phyloP scores from a whole-genome alignment of 2,329 filamentous ascomycete species.

The Geosmithia morbida region DNA sequence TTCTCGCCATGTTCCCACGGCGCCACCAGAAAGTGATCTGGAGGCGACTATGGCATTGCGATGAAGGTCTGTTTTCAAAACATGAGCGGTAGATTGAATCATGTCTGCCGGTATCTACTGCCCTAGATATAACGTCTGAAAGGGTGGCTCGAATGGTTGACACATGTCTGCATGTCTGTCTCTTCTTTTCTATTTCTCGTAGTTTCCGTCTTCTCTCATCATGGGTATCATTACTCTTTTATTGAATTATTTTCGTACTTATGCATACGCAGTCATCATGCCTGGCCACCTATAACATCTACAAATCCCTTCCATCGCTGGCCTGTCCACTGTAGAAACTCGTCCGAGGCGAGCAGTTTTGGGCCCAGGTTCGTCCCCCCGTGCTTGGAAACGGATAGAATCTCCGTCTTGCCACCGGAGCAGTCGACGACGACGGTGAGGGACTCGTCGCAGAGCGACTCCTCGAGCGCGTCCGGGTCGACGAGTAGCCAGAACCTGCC shows the following conservation, averaged over 20 bases:
- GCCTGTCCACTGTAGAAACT: slow-evolving; percentile 26
- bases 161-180: slow-evolving; percentile 31
- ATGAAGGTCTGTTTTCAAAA: slow-evolving; percentile 4
- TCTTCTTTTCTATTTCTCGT: slow-evolving; percentile 4
- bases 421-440: slow-evolving; percentile 71
- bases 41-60: slow-evolving; percentile 36
- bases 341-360: slow-evolving; percentile 48
- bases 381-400: slow-evolving; percentile 67
- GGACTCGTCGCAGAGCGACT: slow-evolving; percentile 68
- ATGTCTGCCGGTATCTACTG: slow-evolving; percentile 73
- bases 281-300: slow-evolving; percentile 10
- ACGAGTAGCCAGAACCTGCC: slow-evolving; percentile 58
- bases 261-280: not conserved
- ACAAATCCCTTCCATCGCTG: slow-evolving; percentile 21
- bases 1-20: slow-evolving; percentile 13
- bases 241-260: slow-evolving; percentile 2
- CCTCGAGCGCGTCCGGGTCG: slow-evolving; percentile 85
- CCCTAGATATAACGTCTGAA: slow-evolving; percentile 63
- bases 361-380: slow-evolving; percentile 61
- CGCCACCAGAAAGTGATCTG: not conserved
- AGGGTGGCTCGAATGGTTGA: slow-evolving; percentile 75
- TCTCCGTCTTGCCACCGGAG: slow-evolving; percentile 32
- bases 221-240: slow-evolving; percentile 10
- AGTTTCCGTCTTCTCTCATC: not conserved
- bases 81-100: slow-evolving; percentile 45